Base-by-base conservation (phyloP, 768 basidiomycete species). In the Amanita pallidorosea region DNA sequence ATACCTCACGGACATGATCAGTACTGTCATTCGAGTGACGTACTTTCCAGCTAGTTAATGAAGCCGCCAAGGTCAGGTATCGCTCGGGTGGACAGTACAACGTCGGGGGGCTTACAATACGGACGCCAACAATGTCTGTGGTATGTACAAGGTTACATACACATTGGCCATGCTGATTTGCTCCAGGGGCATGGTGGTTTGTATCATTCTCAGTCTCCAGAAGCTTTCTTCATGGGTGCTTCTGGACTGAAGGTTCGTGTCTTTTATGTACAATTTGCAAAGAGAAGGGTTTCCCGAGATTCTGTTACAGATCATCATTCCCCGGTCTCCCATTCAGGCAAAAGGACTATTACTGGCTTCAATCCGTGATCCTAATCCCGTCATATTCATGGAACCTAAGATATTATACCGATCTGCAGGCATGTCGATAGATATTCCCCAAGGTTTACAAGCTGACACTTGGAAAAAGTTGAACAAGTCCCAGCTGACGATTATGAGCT, bases 301-400 rank as follows among this genome's bases (percentile, higher is more conserved):
- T 15, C 5, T 35, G n/a, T 8, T 13, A 53, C 50, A 77, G 75
- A 69, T 96, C 50, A 89, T 96, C n/a, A 87, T 97, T 38, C 93
- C 93, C 3, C 85, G 93, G 35, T 91, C 91, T 2, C 93, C 93
- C 1, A 81, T 94, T 34, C 93, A 97, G 70, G 92, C 91, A n/a
- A 96, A 96, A 65, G 93, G 93, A 1, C 71, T 97, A 2, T 70
- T 97, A 4, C 72, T 96, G 7, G 78, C 81, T 13, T 83, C 91
- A 0, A 90, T 97, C 49, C 80, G 92, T 33, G 93, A 97, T 59
- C 88, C 90, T 0, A 94, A 94, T 59, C 94, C 94, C 0, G 88
- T 92, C 12, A 80, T 97, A 40, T 90, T 97, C 65, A 89, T 97
- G 83, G 93, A 97, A 64, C 93, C 93, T 41, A 84, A 97, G 70